Evolutionary conservation across 2,329 filamentous ascomycete genomes (phyloP).

Genomic region (Madurella mycetomatis): DNA sequence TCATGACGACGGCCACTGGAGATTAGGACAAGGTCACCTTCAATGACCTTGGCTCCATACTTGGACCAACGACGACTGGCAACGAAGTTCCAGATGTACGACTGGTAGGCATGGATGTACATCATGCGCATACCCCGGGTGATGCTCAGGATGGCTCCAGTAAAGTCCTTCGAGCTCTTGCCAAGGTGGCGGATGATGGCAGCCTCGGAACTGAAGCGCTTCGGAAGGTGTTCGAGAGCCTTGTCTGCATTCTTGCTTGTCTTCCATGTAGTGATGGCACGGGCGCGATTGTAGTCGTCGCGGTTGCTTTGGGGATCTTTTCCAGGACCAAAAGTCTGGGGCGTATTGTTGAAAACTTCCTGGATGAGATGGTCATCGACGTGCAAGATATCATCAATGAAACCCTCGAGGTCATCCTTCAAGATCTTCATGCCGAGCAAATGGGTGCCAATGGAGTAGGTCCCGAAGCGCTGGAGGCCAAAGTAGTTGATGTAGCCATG

Average conservation of each 20-base stretch:
- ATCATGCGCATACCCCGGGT: constrained; percentile 80
- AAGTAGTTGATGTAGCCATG: constrained; percentile 97
- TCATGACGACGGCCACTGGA: constrained; percentile 27
- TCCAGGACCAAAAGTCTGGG: constrained; percentile 12
- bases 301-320: constrained; percentile 47
- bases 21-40: constrained; percentile 76
- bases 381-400: constrained; percentile 70
- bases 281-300: constrained; percentile 76
- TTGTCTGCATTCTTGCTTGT: constrained; percentile 53
- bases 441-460: constrained; percentile 80
- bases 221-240: constrained; percentile 66
- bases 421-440: constrained; percentile 80
- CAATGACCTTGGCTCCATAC: constrained; percentile 68
- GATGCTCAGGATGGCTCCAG: constrained; percentile 76
- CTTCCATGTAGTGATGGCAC: constrained; percentile 71
- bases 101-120: constrained; percentile 97
- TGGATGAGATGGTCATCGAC: constrained; percentile 63
- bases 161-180: constrained; percentile 59
- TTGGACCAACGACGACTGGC: constrained; percentile 75
- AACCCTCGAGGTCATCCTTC: constrained; percentile 72
- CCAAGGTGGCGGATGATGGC: constrained; percentile 73
- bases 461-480: constrained; percentile 93
- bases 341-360: constrained; percentile 42
- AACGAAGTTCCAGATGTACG: constrained; percentile 85
- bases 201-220: constrained; percentile 75